These are phyloP conservation scores for Cotoneaster glaucophyllus DNA, from an alignment of 306 rosid species.

Conservation along the genomic window DNA sequence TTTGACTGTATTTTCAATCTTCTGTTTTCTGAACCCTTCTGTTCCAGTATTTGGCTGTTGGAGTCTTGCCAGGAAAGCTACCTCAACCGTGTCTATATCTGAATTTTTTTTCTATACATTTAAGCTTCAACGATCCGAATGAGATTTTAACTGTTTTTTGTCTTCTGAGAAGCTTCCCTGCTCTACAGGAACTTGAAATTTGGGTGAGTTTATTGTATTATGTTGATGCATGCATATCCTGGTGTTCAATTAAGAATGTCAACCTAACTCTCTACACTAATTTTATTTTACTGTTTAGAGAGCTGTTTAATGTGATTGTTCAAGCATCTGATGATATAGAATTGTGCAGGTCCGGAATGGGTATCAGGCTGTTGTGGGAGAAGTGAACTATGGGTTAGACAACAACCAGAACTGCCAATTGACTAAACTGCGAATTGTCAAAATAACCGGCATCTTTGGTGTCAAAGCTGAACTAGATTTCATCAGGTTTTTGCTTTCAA, in stretches of 20 bases:
- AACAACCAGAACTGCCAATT: slow-evolving; percentile 14
- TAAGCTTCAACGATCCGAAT: slow-evolving; percentile 38
- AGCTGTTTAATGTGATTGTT: background rate
- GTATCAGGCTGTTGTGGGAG: slow-evolving; percentile 5
- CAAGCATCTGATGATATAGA: background rate
- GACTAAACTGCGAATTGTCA: slow-evolving; percentile 35
- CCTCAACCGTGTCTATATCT: slow-evolving; percentile 35
- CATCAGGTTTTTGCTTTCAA: slow-evolving; percentile 37
- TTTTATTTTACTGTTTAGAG: too few species aligned
- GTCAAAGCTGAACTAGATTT: slow-evolving; percentile 42
- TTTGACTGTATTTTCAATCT: background rate
- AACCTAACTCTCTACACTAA: too few species aligned
- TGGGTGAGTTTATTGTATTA: slow-evolving; percentile 32
- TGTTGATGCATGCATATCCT: background rate
- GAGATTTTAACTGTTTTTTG: slow-evolving; percentile 47
- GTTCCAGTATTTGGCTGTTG: slow-evolving; percentile 48
- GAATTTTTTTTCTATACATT: slow-evolving; percentile 36
- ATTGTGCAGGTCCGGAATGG: slow-evolving; percentile 33
- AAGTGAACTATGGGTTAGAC: slow-evolving; percentile 16
- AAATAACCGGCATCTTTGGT: slow-evolving; percentile 33
- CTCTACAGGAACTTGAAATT: slow-evolving; percentile 48
- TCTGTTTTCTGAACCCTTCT: background rate
- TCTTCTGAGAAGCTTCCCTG: slow-evolving; percentile 52
- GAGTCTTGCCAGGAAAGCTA: slow-evolving; percentile 34
- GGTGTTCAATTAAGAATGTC: too few species aligned